phyloP scores from a whole-genome alignment of 768 basidiomycete genomes.

The Mycena olivaceomarginata region DNA sequence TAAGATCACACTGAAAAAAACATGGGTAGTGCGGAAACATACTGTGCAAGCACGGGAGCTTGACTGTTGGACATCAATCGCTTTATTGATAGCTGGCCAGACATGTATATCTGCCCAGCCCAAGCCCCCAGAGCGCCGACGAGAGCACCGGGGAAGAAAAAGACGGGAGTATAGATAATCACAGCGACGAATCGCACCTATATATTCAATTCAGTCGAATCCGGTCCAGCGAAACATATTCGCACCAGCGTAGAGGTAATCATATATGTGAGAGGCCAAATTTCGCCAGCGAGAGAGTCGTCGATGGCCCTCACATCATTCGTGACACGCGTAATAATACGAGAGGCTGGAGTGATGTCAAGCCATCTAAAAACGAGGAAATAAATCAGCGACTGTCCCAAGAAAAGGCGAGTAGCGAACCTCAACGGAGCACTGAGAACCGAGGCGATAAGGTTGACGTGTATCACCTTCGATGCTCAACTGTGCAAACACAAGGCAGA shows the following conservation, averaged over 20 bases:
- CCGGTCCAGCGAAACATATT: constrained; percentile 38
- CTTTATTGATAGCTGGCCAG: constrained; percentile 51
- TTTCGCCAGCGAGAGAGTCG: constrained; percentile 55
- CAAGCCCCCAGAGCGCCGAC: constrained; percentile 45
- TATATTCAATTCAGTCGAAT: background rate
- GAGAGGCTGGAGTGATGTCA: constrained; percentile 45
- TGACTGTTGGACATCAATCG: constrained; percentile 48
- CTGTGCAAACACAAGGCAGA: constrained; percentile 58
- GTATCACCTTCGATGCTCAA: constrained; percentile 64
- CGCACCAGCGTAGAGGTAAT: constrained; percentile 56
- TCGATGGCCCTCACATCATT: constrained; percentile 61
- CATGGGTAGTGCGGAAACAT: constrained; percentile 48
- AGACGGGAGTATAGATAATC: constrained; percentile 51
- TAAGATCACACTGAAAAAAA: constrained; percentile 27
- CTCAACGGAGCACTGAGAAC: constrained; percentile 67
- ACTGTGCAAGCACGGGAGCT: constrained; percentile 55
- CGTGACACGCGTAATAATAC: constrained; percentile 68
- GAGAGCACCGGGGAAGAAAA: constrained; percentile 53
- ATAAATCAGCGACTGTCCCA: background rate
- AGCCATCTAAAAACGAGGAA: constrained; percentile 50
- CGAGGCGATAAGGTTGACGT: constrained; percentile 59
- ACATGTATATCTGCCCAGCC: constrained; percentile 50
- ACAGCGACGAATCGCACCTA: constrained; percentile 54
- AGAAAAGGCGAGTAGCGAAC: constrained; percentile 42
- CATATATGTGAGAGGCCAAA: constrained; percentile 47